Base-by-base conservation (phyloP, 176 grass and related monocot species). In the Ananas comosus region DNA sequence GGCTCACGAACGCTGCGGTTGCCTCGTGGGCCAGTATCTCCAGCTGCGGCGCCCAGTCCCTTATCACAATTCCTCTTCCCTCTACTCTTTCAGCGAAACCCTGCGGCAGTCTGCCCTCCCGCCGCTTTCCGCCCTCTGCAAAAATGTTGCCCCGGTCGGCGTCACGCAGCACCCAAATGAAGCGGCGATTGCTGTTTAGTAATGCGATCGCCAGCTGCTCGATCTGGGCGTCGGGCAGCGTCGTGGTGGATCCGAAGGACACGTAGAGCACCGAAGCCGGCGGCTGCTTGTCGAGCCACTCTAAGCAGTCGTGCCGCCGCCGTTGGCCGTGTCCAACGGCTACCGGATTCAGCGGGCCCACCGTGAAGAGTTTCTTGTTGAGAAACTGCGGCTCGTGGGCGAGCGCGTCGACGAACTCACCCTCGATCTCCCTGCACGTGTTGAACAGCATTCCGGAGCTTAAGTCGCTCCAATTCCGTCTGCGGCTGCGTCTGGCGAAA, bases 131-230 rank as follows among this genome's bases (percentile, higher is more conserved):
- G 19, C 42, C 13, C 1, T 57, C 67, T 10, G 50, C 66, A 70
- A 71, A 83, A 48, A 78, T 72, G 59, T 88, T 16, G 17, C 63
- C 74, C 21, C 80, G 64, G 72, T 94, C 86, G 3, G 86, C 80
- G 50, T 89, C 83, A 2, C 86, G 68, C 57, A 86, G 61, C n/a
- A 94, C 90, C 86, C 90, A 94, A 63, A 94, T 48, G 76, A 94
- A 94, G 0, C 83, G 28, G 8, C 84, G 86, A 12, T 54, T 65
- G 83, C 86, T 89, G 65, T 69, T 51, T 7, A 13, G 50, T 11
- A 91, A 73, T 19, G 72, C 85, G 9, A 72, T 70, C 0, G 85
- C 88, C 4, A 91, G 76, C 64, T 91, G 70, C 9, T 64, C 48
- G 54, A 82, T 50, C 16, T 87, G 85, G 58, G 87, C 78, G 1